Base-by-base conservation (phyloP, 2,329 filamentous ascomycete genomes). In the Calonectria pauciramosa region DNA sequence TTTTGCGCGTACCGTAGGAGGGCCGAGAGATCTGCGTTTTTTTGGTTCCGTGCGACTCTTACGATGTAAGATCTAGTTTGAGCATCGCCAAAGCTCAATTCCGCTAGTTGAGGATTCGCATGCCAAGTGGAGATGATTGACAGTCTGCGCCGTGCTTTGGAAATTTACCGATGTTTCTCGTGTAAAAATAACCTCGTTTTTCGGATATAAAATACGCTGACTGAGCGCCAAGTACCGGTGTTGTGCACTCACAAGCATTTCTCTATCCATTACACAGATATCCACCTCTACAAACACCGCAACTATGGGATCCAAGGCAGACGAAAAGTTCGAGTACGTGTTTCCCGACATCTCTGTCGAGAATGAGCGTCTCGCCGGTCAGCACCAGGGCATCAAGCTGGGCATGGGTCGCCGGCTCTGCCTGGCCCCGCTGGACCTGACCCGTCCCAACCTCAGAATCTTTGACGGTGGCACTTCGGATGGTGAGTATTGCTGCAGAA, bases 321-420 rank as follows among this genome's bases (percentile, higher is more conserved):
- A 67, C n/a, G 44, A 52, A 4, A 44, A 52, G 10, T 67, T 51
- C 64, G 47, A 67, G 64, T 67, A 67, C 16, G 64, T 67, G 20
- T 67, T 67, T 36, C 41, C 41, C 20, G 47, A 67, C 28, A 36
- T 51, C 10, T 51, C 41, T 4, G 64, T 67, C 65, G 65, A 68
- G 65, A 54, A 68, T 54, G 34, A 54, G 20, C 65, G 65, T 36
- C 65, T 68, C 30, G 32, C 30, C 16, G 65, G 47, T 20, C 65
- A 68, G 49, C 65, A 68, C 32, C 30, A 54, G n/a, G 47, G 47
- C 30, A 56, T 68, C 65, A 68, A 68, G 49, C 18, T 56, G 32
- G 47, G 47, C 30, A 68, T 68, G 65, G 65, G 65, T 34, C 30
- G 65, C 14, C 30, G 65, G 2, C 47, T 68, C 18, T 36, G 30